Evolutionary conservation across 1,284 basidiomycete genomes (phyloP), one percentile per base, ranked within the genome.

Genomic region (Porogramme epimiltina): DNA sequence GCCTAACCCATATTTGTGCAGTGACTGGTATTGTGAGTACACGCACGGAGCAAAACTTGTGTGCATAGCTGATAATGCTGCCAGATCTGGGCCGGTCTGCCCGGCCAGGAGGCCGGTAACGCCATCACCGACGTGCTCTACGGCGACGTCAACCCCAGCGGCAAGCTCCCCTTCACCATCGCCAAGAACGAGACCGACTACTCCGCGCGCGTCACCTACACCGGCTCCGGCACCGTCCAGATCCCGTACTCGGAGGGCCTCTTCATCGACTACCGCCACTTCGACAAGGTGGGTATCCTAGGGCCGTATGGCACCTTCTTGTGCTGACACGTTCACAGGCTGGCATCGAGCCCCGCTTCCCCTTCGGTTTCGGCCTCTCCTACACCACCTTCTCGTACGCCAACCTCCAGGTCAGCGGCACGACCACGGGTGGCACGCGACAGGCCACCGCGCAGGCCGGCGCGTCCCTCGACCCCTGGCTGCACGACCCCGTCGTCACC

Each of bases 121-220:
- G 65, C 74, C 4, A 68, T 84, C 34, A 73, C 76, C 11, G 78
- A 80, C 51, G 66, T 79, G n/a, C 62, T 79, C 1, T 79, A 71
- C 54, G 77, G 73, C 16, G 66, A 60, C 10, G 73, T 74, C 51
- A 81, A 77, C 62, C 81, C 81, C 37, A 58, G 82, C 26, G 91
- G 82, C 11, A 77, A 84, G 38, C 70, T 93, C 26, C 88, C 90
- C 0, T 91, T 90, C 69, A 91, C 89, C 1, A 91, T 91, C 60
- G 89, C 87, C 37, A 86, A 85, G 70, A 68, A 74, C 19, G 55
- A 70, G 2, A 62, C 70, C 26, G 91, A 94, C 66, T 93, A 91
- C 67, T 70, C 78, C 20, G 73, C 86, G 2, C 76, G 81, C 44
- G 70, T 86, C 22, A 68, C 77, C 16, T 73, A 68, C 9, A 73